Evolutionary conservation across 139 green algal species (phyloP), one percentile per base, ranked within the genome.

Genomic region (Coelastrella sp.): DNA sequence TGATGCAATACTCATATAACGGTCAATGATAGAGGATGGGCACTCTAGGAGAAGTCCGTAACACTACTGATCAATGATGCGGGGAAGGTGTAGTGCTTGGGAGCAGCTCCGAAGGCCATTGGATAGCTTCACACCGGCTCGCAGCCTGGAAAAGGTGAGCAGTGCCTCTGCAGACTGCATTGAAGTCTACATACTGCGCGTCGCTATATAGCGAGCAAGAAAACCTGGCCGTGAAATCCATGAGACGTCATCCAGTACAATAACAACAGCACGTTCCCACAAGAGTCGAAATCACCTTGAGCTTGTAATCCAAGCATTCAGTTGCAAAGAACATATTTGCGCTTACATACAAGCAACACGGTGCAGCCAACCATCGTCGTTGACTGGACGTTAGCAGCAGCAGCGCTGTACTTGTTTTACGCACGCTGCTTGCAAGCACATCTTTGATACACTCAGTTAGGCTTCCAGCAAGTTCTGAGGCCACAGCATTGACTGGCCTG

Each of bases 171-270:
- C 6, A 27, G 11, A 13, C 45, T 3, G 45, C 45, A 23, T 57
- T 9, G 45, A 57, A 23, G 45, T 13, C 11, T 57, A 57, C 45
- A 57, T 57, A 57, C 45, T 57, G 15, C 15, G 45, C 45, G 45
- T 13, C 11, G 45, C 45, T 23, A 9, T 23, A 23, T 13, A 57
- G 45, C 45, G 45, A 13, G 15, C 45, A 57, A 57, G 1, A 57
- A 9, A 23, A 23, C 45, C 11, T 9, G 11, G 11, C 45, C 11
- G 11, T 57, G 45, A 23, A 23, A 57, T 57, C 15, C 15, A 32
- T 32, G 53, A 64, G 53, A 64, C 53, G 53, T 64, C 53, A 64
- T 64, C 53, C 53, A 27, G 53, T 64, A 64, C 53, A 64, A 5
- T 57, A 9, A 57, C 11, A 57, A 57, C 11, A 23, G 45, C 15